A percentile compares a stretch with the other conserved stretches of the same genome.
Evolutionary conservation across 768 basidiomycete genomes (phyloP).

Genomic region (Boletales sp.): DNA sequence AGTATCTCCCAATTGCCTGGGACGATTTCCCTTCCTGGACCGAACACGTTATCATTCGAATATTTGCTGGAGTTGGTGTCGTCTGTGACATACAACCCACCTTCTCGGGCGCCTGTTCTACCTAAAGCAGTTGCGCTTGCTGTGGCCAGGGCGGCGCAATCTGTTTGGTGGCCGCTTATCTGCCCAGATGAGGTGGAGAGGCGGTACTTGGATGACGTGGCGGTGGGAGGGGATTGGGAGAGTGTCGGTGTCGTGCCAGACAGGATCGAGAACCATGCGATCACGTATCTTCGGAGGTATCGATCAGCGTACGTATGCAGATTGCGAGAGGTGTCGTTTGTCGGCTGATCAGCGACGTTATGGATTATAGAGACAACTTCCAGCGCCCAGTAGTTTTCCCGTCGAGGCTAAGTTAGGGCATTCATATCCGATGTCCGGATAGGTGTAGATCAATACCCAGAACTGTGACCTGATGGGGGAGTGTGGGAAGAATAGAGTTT

Average conservation of each 20-base stretch:
- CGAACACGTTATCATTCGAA: conserved; percentile 79
- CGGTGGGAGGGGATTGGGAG: conserved; percentile 77
- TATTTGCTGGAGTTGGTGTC: conserved; percentile 76
- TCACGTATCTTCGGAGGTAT: conserved; percentile 86
- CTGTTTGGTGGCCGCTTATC: conserved; percentile 87
- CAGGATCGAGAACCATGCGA: conserved; percentile 83
- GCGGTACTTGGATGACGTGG: conserved; percentile 79
- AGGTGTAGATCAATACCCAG: conserved; percentile 22
- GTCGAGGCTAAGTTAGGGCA: conserved; percentile 37
- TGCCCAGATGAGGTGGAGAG: conserved; percentile 89
- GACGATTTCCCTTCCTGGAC: conserved; percentile 83
- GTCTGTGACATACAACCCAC: conserved; percentile 73
- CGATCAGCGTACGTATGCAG: conserved; percentile 71
- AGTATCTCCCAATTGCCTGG: conserved; percentile 55
- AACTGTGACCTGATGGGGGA: conserved; percentile 14
- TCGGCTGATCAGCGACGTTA: conserved; percentile 9
- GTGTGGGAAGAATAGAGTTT: conserved; percentile 22
- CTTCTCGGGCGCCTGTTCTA: conserved; percentile 67
- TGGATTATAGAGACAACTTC: conserved; percentile 54
- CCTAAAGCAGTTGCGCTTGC: conserved; percentile 69
- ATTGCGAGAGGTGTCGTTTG: conserved; percentile 1
- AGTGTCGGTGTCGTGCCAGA: conserved; percentile 77
- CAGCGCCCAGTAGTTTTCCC: conserved; percentile 66
- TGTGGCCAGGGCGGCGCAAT: conserved; percentile 59
- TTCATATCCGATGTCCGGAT: conserved; percentile 29